Evolutionary conservation across 164 flowering plant species (phyloP).

Genomic region (Sedum album): DNA sequence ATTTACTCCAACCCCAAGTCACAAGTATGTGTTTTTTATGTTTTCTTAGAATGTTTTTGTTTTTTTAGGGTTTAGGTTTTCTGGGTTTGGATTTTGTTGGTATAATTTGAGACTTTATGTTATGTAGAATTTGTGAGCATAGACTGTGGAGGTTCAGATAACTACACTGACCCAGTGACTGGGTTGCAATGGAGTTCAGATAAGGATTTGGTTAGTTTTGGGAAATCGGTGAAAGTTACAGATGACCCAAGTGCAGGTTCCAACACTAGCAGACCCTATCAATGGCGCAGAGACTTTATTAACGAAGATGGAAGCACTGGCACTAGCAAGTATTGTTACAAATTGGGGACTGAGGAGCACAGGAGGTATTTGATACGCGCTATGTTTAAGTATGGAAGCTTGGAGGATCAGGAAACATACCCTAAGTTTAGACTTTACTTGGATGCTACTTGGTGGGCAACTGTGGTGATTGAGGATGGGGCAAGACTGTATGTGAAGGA

Average conservation of each 20-base stretch:
- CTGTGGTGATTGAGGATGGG: conserved; percentile 52
- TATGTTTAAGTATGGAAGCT: conserved; percentile 68
- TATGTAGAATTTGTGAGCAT: conserved; percentile 84
- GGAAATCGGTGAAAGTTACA: conserved; percentile 28
- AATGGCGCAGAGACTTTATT: conserved; percentile 62
- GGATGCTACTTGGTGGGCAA: conserved; percentile 83
- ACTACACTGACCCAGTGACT: conserved; percentile 60
- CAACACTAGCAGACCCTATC: conserved; percentile 33
- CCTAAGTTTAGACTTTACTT: conserved; percentile 75
- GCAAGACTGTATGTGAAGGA: conserved; percentile 62
- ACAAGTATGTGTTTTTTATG: conserved; percentile 10
- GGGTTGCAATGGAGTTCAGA: conserved; percentile 75
- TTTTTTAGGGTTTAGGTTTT: not conserved
- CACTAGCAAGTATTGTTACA: conserved; percentile 62
- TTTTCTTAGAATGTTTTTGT: not conserved
- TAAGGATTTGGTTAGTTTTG: conserved; percentile 30
- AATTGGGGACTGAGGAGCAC: conserved; percentile 43
- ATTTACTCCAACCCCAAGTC: conserved; percentile 60
- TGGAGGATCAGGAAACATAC: conserved; percentile 38
- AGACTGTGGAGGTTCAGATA: conserved; percentile 76
- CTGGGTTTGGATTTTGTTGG: not conserved
- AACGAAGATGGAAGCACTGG: conserved; percentile 31
- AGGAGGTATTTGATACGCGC: conserved; percentile 76
- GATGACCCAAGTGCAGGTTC: conserved; percentile 18
- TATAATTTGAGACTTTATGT: not conserved